phyloP scores from a whole-genome alignment of 1,284 basidiomycete species.

The Salmacisia buchloeana region DNA sequence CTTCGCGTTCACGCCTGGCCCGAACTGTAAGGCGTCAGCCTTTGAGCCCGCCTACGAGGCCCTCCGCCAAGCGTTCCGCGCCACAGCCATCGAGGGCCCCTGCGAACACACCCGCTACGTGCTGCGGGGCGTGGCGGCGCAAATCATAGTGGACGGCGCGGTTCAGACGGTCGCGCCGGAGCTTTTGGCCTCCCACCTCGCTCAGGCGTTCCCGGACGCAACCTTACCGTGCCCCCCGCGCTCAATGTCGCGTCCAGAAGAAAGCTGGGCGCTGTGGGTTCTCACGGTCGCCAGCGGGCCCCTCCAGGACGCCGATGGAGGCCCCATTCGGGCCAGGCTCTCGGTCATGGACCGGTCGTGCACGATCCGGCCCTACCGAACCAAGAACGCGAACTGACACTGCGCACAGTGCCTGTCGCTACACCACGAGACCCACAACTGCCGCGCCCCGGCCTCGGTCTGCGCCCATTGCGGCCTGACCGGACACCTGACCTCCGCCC shows the following conservation, averaged over 20 bases:
- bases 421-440: background rate
- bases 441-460: background rate
- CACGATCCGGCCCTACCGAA: background rate
- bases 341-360: background rate
- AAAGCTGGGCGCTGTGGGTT: background rate
- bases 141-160: background rate
- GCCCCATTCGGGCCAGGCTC: background rate
- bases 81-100: background rate
- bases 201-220: background rate
- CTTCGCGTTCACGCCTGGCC: background rate
- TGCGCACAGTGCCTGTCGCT: background rate
- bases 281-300: background rate
- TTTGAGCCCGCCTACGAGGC: background rate
- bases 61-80: background rate
- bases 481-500: background rate
- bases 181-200: background rate
- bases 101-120: background rate
- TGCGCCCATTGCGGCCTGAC: background rate
- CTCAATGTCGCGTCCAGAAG: background rate
- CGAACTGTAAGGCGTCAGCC: background rate
- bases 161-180: background rate
- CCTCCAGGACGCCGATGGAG: background rate
- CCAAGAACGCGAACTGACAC: constrained; percentile 2
- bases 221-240: background rate
- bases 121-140: background rate